Base-by-base conservation (phyloP, 306 rosid species). In the Rosa rugosa region DNA sequence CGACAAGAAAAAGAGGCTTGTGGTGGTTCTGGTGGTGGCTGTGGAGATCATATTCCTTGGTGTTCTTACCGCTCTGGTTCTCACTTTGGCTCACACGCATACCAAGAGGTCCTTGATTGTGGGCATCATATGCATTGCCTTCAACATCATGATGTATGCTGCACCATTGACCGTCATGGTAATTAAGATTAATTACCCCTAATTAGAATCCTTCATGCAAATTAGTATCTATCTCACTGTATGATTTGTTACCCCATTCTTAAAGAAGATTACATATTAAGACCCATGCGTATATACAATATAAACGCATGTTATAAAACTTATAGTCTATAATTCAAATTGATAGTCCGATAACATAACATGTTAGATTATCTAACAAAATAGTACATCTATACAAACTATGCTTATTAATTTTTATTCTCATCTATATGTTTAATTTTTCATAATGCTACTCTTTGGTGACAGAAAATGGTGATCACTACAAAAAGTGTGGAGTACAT, bases 101-200 rank as follows among this genome's bases (percentile, higher is more conserved):
- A 66, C 44, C 6, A 84, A 74, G 69, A 87, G 98, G 49, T 85
- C 94, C 31, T 27, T 80, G 4, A 22, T 96, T 59, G 98, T 91
- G 11, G 99, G 99, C 71, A 75, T 87, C 59, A 62, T 85, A 1
- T 83, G 91, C 82, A 86, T 90, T 20, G 42, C 89, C 57, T 90
- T 86, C 83, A 96, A 90, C 89, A 83, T 93, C 72, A 86, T 91
- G 96, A 96, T 96, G 98, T 96, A 90, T 54, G 99, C 97, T 72
- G 72, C 99, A 0, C 98, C 99, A 2, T 79, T 96, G 63, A 41
- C 93, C 1, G 71, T 96, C 80, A 96, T 96, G 91, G 99, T 94
- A 0, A 60, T 13, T 70, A 68, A 56, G 36, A 31, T 44, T 14
- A 17, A 31, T 64, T 34, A 23, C 56, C 34, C 57, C 41, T 41